Evolutionary conservation across 129 eudicot species (phyloP).

Genomic region (Saposhnikovia divaricata): DNA sequence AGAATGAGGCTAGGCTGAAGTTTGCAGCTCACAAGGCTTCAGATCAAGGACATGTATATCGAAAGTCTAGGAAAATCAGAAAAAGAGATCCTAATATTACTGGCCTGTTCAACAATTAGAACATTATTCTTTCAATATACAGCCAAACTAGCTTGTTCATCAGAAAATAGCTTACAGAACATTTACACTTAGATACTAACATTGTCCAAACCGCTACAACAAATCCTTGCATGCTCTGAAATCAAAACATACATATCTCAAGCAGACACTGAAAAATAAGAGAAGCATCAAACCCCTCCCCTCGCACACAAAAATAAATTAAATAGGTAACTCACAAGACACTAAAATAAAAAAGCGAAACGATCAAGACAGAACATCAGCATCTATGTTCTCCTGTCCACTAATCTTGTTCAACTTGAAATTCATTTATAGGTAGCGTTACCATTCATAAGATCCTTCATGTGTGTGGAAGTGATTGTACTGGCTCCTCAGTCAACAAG

Average conservation of each 20-base stretch:
- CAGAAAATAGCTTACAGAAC: neutral
- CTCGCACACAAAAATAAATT: neutral
- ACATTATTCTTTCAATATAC: neutral
- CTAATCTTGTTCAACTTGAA: constrained; percentile 12
- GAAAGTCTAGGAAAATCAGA: neutral
- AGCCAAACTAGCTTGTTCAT: neutral
- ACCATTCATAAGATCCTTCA: constrained; percentile 8
- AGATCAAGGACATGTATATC: neutral
- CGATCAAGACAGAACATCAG: constrained; percentile 34
- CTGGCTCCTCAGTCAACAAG: constrained; percentile 35
- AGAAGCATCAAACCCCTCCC: neutral
- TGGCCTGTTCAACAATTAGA: no score
- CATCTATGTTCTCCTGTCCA: constrained; percentile 23
- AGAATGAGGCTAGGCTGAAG: neutral
- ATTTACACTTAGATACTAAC: neutral
- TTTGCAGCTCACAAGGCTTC: neutral
- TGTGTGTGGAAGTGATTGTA: constrained; percentile 15
- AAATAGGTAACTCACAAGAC: neutral
- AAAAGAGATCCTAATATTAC: neutral
- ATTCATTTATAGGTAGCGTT: constrained; percentile 15
- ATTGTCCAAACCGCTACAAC: neutral
- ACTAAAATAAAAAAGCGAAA: neutral
- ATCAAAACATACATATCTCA: neutral
- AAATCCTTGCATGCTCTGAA: neutral
- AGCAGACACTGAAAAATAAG: neutral